These are phyloP conservation scores for Penicillium lividum DNA, from an alignment of 495 filamentous ascomycete species.

Conservation along the genomic window DNA sequence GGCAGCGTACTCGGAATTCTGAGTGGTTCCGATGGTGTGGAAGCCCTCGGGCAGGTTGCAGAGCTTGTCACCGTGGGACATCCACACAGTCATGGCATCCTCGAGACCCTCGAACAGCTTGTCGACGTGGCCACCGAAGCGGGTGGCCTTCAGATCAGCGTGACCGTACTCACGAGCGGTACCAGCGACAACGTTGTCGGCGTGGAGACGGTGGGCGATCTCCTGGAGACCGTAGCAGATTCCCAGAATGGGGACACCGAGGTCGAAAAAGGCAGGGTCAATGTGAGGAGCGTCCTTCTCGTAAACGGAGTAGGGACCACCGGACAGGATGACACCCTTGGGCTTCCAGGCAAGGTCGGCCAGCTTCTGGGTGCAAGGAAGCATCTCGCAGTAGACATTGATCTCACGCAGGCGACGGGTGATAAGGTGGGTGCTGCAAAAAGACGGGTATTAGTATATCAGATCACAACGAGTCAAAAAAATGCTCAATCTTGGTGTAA, in stretches of 20 bases:
- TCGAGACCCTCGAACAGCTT: conserved; percentile 26
- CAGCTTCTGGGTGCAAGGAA: conserved; percentile 88
- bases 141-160: conserved; percentile 22
- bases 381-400: conserved; percentile 88
- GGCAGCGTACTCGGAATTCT: conserved; percentile 27
- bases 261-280: conserved; percentile 29
- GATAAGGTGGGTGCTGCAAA: conserved; percentile 63
- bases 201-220: conserved; percentile 24
- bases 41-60: conserved; percentile 27
- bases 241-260: conserved; percentile 26
- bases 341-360: conserved; percentile 76
- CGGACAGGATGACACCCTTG: conserved; percentile 43
- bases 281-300: conserved; percentile 28
- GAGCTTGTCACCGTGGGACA: conserved; percentile 34
- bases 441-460: neutral
- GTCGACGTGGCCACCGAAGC: conserved; percentile 23
- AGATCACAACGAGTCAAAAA: conserved; percentile 28
- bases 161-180: conserved; percentile 30
- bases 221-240: conserved; percentile 28
- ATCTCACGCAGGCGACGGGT: conserved; percentile 73
- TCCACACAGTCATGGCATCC: conserved; percentile 26
- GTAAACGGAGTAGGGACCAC: conserved; percentile 28
- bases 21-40: conserved; percentile 19
- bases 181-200: conserved; percentile 23
- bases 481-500: conserved; percentile 42